Conservation (phyloP, 441 rosid species). For the Pelargonium citronellum region DNA sequence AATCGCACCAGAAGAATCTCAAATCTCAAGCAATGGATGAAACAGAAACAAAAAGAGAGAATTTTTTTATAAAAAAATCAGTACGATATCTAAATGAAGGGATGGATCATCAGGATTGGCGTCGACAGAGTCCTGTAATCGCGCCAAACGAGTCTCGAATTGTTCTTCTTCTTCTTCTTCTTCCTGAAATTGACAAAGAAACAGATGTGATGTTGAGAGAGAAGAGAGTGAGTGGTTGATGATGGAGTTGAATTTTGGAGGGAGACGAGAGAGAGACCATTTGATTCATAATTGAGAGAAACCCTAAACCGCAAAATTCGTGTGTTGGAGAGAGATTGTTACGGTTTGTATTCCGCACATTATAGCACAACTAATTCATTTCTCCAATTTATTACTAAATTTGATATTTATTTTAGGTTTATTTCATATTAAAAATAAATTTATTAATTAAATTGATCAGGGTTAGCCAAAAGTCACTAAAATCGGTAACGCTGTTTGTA, state of each 20-base stretch:
- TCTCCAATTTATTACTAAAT: too few relatives aligned
- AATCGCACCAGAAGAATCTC: neutral
- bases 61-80: neutral
- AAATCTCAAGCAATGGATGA: neutral
- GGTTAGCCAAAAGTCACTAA: too few relatives aligned
- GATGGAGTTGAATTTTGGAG: neutral
- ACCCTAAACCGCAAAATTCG: conserved; percentile 11
- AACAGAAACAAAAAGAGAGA: neutral
- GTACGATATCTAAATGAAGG: conserved; percentile 59
- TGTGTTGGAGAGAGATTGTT: neutral
- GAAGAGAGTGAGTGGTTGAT: neutral
- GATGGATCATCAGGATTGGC: conserved; percentile 63
- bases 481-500: too few relatives aligned
- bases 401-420: too few relatives aligned
- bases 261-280: conserved; percentile 5
- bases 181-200: conserved; percentile 17
- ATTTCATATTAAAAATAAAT: too few relatives aligned
- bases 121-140: conserved; percentile 45
- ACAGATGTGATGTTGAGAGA: neutral
- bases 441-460: too few relatives aligned
- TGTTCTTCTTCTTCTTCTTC: conserved; percentile 26
- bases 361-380: neutral
- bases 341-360: neutral
- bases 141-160: conserved; percentile 24
- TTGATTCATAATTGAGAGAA: neutral